A percentile compares a stretch with the other conserved stretches of the same genome.
These are phyloP conservation scores for Blastomyces gilchristii DNA, from an alignment of 2,329 filamentous ascomycete genomes.

Conservation along the genomic window DNA sequence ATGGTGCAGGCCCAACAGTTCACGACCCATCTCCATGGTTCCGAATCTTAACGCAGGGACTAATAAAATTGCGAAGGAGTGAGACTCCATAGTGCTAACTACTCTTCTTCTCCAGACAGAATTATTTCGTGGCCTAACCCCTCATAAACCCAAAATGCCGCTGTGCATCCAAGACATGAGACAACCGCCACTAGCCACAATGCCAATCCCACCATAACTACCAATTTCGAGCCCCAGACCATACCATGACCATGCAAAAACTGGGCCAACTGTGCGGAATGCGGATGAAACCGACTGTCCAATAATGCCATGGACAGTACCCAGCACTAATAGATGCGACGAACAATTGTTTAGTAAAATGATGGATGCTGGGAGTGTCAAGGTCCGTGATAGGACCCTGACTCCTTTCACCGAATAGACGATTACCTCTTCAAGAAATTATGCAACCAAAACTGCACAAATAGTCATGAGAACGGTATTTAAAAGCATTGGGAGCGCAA, in stretches of 20 bases:
- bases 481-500: constrained; percentile 55
- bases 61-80: not conserved
- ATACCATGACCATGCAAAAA: constrained; percentile 47
- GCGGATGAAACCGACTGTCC: constrained; percentile 47
- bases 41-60: not conserved
- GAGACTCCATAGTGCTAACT: constrained; percentile 10
- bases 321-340: constrained; percentile 49
- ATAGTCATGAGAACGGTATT: constrained; percentile 50
- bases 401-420: not conserved
- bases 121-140: constrained; percentile 52
- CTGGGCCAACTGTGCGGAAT: constrained; percentile 48
- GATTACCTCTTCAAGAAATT: constrained; percentile 53
- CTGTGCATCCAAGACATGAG: constrained; percentile 47
- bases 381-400: constrained; percentile 57
- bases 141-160: constrained; percentile 53
- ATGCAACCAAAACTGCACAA: constrained; percentile 46
- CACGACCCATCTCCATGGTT: not conserved
- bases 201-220: constrained; percentile 42
- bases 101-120: constrained; percentile 31
- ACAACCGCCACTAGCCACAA: constrained; percentile 49
- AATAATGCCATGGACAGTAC: constrained; percentile 47
- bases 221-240: constrained; percentile 45
- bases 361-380: constrained; percentile 50
- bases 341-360: constrained; percentile 52
- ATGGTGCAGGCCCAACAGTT: not conserved